Evolutionary conservation across 345 rosid genomes (phyloP).

Genomic region (Alliaria petiolata): DNA sequence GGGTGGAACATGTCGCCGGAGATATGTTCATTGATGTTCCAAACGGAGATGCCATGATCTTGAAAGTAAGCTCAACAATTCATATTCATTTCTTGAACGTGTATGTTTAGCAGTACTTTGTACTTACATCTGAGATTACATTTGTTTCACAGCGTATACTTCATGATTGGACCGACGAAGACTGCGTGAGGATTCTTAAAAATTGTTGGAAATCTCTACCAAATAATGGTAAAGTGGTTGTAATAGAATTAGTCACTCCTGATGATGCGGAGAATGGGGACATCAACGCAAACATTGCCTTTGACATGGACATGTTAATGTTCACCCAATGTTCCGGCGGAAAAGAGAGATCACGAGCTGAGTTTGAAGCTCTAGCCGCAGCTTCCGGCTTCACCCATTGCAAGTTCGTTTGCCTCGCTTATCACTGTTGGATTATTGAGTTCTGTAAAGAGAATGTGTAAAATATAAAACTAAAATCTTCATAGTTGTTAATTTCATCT

Average conservation of each 20-base stretch:
- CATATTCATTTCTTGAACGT: neutral
- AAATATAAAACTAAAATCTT: neutral
- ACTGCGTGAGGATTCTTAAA: conserved; percentile 38
- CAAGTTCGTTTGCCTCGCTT: neutral
- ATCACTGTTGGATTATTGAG: neutral
- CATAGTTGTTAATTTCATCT: neutral
- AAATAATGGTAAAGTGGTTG: conserved; percentile 33
- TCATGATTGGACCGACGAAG: conserved; percentile 40
- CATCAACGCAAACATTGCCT: neutral
- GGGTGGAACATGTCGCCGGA: conserved; percentile 67
- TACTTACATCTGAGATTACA: neutral
- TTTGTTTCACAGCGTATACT: conserved; percentile 32
- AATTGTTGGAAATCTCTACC: conserved; percentile 46
- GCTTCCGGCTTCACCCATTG: neutral
- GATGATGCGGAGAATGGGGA: conserved; percentile 7
- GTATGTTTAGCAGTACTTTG: neutral
- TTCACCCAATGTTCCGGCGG: neutral
- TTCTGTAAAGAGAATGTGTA: neutral
- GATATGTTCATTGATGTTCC: conserved; percentile 76
- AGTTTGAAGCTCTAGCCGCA: neutral
- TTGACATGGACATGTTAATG: neutral
- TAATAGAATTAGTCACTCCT: conserved; percentile 38
- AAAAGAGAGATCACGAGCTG: neutral
- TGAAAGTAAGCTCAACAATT: conserved; percentile 46
- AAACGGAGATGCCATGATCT: conserved; percentile 67